Conservation (phyloP, 371 early-diverging fungal genomes). For the Funneliformis caledonium region DNA sequence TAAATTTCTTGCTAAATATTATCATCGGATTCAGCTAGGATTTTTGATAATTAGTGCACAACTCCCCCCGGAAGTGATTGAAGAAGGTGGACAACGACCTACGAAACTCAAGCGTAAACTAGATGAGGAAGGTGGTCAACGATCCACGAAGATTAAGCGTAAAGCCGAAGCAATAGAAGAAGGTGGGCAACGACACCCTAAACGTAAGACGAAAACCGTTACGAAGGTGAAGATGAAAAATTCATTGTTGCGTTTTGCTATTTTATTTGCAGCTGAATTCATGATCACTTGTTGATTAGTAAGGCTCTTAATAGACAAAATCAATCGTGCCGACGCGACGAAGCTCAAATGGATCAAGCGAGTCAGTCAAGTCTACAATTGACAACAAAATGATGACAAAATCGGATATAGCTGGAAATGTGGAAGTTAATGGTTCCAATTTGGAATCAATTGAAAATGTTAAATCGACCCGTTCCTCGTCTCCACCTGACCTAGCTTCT, state of each 20-base stretch:
- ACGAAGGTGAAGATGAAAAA: conserved; percentile 24
- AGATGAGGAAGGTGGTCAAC: neutral
- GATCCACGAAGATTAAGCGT: neutral
- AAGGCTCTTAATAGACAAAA: conserved; percentile 24
- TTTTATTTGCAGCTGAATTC: conserved; percentile 23
- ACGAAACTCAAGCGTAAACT: neutral
- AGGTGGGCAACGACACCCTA: neutral
- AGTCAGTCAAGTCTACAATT: neutral
- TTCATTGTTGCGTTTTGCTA: conserved; percentile 2
- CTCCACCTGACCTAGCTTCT: no score
- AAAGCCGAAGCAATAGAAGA: conserved; percentile 26
- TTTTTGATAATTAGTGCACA: conserved; percentile 2
- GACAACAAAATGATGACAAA: neutral
- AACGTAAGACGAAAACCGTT: neutral
- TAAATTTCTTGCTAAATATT: neutral
- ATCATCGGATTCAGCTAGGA: neutral
- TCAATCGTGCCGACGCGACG: neutral
- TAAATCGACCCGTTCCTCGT: neutral
- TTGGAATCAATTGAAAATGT: neutral
- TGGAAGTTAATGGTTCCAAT: neutral
- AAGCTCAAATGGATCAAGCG: neutral
- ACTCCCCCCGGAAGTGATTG: conserved; percentile 26
- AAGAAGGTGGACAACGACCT: conserved; percentile 14
- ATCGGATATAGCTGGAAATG: neutral
- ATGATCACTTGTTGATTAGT: conserved; percentile 36